A percentile compares a stretch with the other conserved stretches of the same genome.
Evolutionary conservation across 2,329 filamentous ascomycete species (phyloP).

Genomic region (Colletotrichum navitas): DNA sequence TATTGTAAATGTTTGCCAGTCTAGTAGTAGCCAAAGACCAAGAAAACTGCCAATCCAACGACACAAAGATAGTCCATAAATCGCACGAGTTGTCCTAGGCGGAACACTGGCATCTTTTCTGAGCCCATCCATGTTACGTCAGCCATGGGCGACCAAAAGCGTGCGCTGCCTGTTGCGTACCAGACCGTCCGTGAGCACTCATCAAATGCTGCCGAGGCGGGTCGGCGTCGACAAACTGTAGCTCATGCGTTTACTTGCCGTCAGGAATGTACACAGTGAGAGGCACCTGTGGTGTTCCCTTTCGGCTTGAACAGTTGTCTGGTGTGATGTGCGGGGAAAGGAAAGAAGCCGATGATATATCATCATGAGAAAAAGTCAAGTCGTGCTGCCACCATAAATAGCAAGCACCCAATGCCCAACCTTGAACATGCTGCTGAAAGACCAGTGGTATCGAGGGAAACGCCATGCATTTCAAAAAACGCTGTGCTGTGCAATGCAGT

Average conservation of each 20-base stretch:
- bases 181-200: not conserved
- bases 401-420: constrained; percentile 41
- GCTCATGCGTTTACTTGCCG: not conserved
- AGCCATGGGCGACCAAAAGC: not conserved
- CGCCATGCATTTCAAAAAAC: constrained; percentile 55
- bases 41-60: not conserved
- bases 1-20: constrained; percentile 7
- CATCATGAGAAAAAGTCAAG: constrained; percentile 26
- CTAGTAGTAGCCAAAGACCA: constrained; percentile 1
- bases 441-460: constrained; percentile 60
- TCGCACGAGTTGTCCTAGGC: not conserved
- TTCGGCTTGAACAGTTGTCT: not conserved
- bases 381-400: constrained; percentile 35
- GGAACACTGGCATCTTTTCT: not conserved
- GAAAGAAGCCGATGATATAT: constrained; percentile 23
- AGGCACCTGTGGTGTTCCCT: not conserved
- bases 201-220: not conserved
- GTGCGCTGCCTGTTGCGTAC: not conserved
- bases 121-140: not conserved
- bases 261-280: not conserved
- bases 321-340: not conserved
- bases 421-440: constrained; percentile 42
- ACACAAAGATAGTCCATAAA: not conserved
- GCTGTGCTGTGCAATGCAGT: constrained; percentile 58
- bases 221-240: not conserved